Evolutionary conservation across 2,329 filamentous ascomycete genomes (phyloP).

Genomic region (Aspergillus unguis): DNA sequence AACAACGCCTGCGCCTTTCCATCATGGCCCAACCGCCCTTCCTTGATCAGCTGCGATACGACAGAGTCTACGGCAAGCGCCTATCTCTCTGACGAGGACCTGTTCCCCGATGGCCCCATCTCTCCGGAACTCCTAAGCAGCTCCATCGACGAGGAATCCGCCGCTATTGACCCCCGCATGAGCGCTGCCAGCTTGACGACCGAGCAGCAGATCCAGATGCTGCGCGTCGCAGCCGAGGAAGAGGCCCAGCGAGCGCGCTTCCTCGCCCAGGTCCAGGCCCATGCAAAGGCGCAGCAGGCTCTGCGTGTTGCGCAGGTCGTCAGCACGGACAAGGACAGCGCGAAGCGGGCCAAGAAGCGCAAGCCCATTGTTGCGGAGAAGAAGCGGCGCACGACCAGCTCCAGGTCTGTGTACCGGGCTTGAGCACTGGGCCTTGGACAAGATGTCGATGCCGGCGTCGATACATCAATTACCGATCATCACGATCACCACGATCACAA

Average conservation of each 20-base stretch:
- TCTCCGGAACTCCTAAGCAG: slow-evolving; percentile 21
- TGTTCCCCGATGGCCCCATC: slow-evolving; percentile 34
- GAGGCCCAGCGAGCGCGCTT: slow-evolving; percentile 37
- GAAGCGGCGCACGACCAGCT: slow-evolving; percentile 26
- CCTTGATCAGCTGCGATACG: slow-evolving; percentile 33
- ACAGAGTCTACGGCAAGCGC: slow-evolving; percentile 33
- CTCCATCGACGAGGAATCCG: slow-evolving; percentile 28
- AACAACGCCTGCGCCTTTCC: slow-evolving; percentile 44
- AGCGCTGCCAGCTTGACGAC: slow-evolving; percentile 31
- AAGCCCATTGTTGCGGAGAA: slow-evolving; percentile 23
- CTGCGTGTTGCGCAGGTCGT: slow-evolving; percentile 34
- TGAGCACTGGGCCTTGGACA: not conserved
- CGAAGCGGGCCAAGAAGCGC: slow-evolving; percentile 30
- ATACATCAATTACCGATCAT: too few species aligned
- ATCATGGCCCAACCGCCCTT: slow-evolving; percentile 43
- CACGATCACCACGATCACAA: too few species aligned
- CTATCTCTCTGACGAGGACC: slow-evolving; percentile 44
- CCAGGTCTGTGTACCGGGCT: slow-evolving; percentile 16
- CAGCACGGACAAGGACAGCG: slow-evolving; percentile 22
- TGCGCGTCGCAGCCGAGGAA: slow-evolving; percentile 36
- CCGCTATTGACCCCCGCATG: slow-evolving; percentile 22
- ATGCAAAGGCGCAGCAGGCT: slow-evolving; percentile 40
- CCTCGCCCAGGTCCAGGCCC: slow-evolving; percentile 41
- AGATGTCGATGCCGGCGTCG: too few species aligned
- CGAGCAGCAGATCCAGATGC: slow-evolving; percentile 39